Percentiles rank a stretch among this genome's conserved stretches.
phyloP scores from a whole-genome alignment of 176 grass and related monocot species.

The Saccharum officinarum region DNA sequence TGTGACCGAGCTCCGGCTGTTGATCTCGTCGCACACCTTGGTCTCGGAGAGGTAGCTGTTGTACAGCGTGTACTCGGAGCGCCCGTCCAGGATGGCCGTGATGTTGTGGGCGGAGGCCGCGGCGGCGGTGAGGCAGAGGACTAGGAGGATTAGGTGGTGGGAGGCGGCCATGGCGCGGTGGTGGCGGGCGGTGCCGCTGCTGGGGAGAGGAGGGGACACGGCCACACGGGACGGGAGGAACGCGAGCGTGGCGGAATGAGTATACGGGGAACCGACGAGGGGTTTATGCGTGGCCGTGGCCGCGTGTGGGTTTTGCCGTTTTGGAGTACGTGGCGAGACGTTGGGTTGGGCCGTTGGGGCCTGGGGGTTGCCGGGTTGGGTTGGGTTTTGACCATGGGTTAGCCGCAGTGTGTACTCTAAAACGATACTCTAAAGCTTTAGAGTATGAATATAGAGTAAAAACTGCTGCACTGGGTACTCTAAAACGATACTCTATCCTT shows the following conservation, averaged over 20 bases:
- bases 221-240: background rate
- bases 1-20: slow-evolving; percentile 76
- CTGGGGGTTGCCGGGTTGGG: slow-evolving; percentile 7
- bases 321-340: no score
- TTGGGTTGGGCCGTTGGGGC: background rate
- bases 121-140: slow-evolving; percentile 9
- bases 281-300: background rate
- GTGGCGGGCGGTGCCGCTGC: background rate
- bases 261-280: background rate
- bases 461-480: no score
- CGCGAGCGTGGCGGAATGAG: background rate
- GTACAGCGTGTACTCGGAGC: slow-evolving; percentile 77
- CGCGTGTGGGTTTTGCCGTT: slow-evolving; percentile 22
- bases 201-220: background rate
- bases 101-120: slow-evolving; percentile 67
- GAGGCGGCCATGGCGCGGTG: slow-evolving; percentile 13
- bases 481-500: no score
- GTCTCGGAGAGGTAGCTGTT: slow-evolving; percentile 90
- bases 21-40: slow-evolving; percentile 97
- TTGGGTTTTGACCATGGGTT: slow-evolving; percentile 47
- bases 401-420: no score
- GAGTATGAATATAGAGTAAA: no score
- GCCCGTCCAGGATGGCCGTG: slow-evolving; percentile 73
- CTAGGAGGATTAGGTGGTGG: slow-evolving; percentile 27
- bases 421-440: no score